Conservation (phyloP, 2,329 filamentous ascomycete genomes). For the Xylaria digitata region DNA sequence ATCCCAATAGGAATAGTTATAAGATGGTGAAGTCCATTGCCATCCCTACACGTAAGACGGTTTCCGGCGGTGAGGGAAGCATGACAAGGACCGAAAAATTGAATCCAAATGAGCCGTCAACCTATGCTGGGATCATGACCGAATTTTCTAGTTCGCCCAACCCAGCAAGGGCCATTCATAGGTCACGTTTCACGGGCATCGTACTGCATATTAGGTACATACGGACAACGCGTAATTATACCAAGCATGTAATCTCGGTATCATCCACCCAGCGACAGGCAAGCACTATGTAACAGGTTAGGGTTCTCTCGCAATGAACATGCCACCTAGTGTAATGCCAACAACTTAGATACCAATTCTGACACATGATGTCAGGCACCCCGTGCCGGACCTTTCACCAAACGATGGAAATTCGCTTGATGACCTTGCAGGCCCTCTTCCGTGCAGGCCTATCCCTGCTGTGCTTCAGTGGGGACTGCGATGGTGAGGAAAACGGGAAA, state of each 20-base stretch:
- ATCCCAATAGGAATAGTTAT: conserved; percentile 21
- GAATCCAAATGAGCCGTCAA: conserved; percentile 13
- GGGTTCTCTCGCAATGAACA: conserved; percentile 8
- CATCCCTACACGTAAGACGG: conserved; percentile 15
- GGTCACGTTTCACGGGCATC: not conserved
- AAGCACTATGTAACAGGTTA: conserved; percentile 5
- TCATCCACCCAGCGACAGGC: conserved; percentile 3
- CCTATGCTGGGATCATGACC: conserved; percentile 8
- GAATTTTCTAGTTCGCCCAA: not conserved
- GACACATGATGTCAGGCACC: conserved; percentile 21
- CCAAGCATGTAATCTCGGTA: conserved; percentile 27
- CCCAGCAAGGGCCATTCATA: conserved; percentile 17
- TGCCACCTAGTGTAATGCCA: conserved; percentile 20
- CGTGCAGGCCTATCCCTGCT: conserved; percentile 26
- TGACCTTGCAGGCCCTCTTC: conserved; percentile 15
- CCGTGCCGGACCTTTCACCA: not conserved
- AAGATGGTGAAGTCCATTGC: conserved; percentile 8
- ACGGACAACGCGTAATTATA: conserved; percentile 21
- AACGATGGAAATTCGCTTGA: conserved; percentile 9
- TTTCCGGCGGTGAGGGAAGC: conserved; percentile 30
- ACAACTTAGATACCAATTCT: conserved; percentile 20
- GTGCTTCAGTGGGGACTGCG: conserved; percentile 9
- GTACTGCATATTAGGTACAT: not conserved
- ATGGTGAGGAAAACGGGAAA: not conserved
- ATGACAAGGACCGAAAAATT: conserved; percentile 20